These are phyloP conservation scores for Melampsora larici-populina DNA, from an alignment of 1,284 basidiomycete species.

Conservation along the genomic window DNA sequence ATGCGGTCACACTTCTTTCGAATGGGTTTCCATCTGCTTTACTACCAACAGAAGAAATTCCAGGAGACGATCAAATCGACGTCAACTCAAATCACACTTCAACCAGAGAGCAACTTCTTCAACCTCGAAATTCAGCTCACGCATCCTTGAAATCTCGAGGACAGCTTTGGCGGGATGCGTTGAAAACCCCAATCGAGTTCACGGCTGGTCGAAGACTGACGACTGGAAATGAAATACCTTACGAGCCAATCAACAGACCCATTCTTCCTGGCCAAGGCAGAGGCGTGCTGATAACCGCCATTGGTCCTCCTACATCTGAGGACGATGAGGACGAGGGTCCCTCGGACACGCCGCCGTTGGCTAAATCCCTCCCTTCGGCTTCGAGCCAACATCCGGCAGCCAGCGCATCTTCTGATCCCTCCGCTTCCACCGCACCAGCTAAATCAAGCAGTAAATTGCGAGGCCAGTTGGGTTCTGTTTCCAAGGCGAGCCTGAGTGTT, in stretches of 20 bases:
- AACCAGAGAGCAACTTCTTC: background rate
- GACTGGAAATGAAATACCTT: slow-evolving; percentile 13
- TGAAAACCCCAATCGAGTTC: slow-evolving; percentile 24
- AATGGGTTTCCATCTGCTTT: background rate
- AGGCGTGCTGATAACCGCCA: background rate
- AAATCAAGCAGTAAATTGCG: background rate
- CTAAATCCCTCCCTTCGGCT: background rate
- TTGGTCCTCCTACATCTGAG: background rate
- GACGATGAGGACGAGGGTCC: background rate
- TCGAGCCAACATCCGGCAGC: background rate
- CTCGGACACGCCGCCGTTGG: background rate
- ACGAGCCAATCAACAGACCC: slow-evolving; percentile 18
- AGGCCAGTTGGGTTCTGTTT: background rate
- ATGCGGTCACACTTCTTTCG: background rate
- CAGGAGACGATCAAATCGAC: background rate
- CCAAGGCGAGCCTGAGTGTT: background rate
- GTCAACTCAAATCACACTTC: background rate
- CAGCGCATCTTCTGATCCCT: background rate
- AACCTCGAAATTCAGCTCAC: background rate
- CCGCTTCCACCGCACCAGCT: background rate
- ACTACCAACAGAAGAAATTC: background rate
- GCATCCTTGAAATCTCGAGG: background rate
- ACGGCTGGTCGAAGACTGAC: background rate
- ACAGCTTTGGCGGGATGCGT: slow-evolving; percentile 25
- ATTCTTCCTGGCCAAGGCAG: background rate